Percentiles rank a stretch among this genome's conserved stretches.
Conservation (phyloP, 2,329 filamentous ascomycete species). For the Fonsecaea monophora region DNA sequence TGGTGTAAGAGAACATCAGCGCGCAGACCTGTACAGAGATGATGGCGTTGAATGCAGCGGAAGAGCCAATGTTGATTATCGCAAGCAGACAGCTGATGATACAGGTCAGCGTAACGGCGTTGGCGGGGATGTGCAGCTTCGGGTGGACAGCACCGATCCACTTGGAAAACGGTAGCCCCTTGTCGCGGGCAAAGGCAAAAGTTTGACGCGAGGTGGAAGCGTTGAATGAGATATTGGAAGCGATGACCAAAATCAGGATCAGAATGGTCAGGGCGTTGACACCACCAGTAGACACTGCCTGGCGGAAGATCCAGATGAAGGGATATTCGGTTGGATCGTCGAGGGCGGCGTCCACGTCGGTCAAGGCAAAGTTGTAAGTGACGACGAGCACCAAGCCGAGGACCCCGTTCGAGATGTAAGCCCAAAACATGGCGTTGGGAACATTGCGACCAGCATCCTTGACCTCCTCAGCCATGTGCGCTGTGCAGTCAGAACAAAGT, state of each 20-base stretch:
- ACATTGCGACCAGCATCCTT: conserved; percentile 55
- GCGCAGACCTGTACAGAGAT: conserved; percentile 56
- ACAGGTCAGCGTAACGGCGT: conserved; percentile 33
- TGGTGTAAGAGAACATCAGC: conserved; percentile 59
- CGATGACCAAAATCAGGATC: conserved; percentile 50
- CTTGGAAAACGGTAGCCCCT: conserved; percentile 50
- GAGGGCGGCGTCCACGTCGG: conserved; percentile 46
- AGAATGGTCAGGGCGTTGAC: conserved; percentile 49
- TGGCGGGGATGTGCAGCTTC: conserved; percentile 34
- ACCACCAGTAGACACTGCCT: conserved; percentile 40
- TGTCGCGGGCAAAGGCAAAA: conserved; percentile 54
- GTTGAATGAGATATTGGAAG: conserved; percentile 48
- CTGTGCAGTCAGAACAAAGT: conserved; percentile 43
- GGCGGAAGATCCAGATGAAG: conserved; percentile 56
- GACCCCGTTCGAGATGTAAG: conserved; percentile 54
- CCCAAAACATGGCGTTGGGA: conserved; percentile 51
- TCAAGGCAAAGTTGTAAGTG: conserved; percentile 50
- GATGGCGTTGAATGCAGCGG: conserved; percentile 37
- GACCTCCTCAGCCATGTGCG: conserved; percentile 56
- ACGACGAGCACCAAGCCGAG: conserved; percentile 55
- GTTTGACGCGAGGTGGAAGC: conserved; percentile 51
- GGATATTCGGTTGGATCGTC: conserved; percentile 53
- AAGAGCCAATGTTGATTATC: conserved; percentile 37
- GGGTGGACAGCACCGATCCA: conserved; percentile 45
- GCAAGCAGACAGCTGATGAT: conserved; percentile 27